Conservation (phyloP, 139 green algal genomes). For the Chlorella sp. region DNA sequence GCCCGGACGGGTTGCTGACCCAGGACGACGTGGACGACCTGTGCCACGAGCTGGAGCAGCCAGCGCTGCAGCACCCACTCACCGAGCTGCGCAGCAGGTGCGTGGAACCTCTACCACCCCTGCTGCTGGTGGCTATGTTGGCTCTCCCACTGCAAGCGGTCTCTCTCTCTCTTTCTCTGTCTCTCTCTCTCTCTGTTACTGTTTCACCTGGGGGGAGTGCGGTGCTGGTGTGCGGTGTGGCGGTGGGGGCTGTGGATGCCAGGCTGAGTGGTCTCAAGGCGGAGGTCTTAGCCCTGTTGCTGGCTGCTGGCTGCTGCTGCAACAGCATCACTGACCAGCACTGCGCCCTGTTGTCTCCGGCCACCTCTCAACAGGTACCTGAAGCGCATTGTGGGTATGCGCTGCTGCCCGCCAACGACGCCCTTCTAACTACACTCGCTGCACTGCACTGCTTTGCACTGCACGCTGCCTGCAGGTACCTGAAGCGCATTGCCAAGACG, state of each 20-base stretch:
- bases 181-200: too few species aligned
- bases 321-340: too few species aligned
- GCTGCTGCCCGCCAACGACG: slow-evolving; percentile 4
- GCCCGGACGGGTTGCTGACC: slow-evolving; percentile 17
- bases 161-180: too few species aligned
- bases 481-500: slow-evolving; percentile 7
- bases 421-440: not conserved
- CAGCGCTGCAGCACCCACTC: slow-evolving; percentile 24
- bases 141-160: too few species aligned
- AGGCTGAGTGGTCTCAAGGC: too few species aligned
- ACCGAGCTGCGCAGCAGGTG: slow-evolving; percentile 19
- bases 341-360: not conserved
- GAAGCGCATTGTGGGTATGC: slow-evolving; percentile 8
- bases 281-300: too few species aligned
- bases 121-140: too few species aligned
- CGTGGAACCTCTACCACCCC: too few species aligned
- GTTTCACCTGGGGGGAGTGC: too few species aligned
- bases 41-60: slow-evolving; percentile 29
- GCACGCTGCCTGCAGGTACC: slow-evolving; percentile 3
- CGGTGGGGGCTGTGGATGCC: too few species aligned
- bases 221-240: too few species aligned
- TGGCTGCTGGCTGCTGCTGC: too few species aligned
- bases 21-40: slow-evolving; percentile 40
- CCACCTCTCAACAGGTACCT: slow-evolving; percentile 4
- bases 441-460: not conserved